Percentiles rank a stretch among this genome's conserved stretches.
These are phyloP conservation scores for Rutstroemia sp. DNA, from an alignment of 2,329 filamentous ascomycete genomes.

Conservation along the genomic window DNA sequence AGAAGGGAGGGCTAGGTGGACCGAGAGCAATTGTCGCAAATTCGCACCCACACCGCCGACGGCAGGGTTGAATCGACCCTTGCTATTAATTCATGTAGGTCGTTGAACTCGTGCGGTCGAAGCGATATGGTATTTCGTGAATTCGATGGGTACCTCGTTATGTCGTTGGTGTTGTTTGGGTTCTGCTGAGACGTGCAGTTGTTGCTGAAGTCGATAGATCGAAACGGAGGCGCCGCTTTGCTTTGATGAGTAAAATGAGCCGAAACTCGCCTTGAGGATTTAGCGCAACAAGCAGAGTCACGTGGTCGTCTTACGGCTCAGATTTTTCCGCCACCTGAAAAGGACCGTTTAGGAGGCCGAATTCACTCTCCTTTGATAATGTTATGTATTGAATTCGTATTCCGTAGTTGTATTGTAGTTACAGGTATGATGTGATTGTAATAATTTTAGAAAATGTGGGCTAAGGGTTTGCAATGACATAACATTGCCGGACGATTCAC, in stretches of 20 bases:
- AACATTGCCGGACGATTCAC: no score
- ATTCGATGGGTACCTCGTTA: conserved; percentile 12
- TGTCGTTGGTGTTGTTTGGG: conserved; percentile 16
- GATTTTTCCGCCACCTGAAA: no score
- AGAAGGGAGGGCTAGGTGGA: conserved; percentile 12
- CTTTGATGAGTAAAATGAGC: not conserved
- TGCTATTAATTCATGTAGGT: conserved; percentile 17
- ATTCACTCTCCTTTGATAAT: no score
- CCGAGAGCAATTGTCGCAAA: conserved; percentile 14
- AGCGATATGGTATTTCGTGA: conserved; percentile 8
- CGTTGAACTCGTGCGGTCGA: not conserved
- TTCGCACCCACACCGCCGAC: conserved; percentile 15
- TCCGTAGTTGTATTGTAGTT: no score
- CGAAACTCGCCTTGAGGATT: not conserved
- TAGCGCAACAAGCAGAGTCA: not conserved
- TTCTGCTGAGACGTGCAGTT: not conserved
- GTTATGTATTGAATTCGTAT: no score
- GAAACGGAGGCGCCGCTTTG: not conserved
- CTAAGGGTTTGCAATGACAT: no score
- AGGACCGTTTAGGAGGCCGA: no score
- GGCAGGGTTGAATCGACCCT: conserved; percentile 13
- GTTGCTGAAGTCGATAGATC: not conserved
- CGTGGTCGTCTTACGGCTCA: no score
- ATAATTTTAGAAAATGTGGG: no score
- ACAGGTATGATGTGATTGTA: no score